These are phyloP conservation scores for Candida takata DNA, from an alignment of 805 yeast species.

Conservation along the genomic window DNA sequence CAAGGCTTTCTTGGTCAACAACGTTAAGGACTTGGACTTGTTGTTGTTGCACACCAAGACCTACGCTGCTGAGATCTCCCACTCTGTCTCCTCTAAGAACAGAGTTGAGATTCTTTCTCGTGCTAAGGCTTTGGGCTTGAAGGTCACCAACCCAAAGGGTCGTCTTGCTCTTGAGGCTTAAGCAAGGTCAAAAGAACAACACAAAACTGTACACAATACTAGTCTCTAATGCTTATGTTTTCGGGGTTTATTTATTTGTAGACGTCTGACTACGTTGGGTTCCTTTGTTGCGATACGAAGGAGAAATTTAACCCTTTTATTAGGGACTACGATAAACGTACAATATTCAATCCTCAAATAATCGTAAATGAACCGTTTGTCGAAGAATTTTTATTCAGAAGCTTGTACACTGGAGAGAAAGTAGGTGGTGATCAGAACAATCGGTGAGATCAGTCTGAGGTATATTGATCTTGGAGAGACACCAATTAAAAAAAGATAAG, in stretches of 20 bases:
- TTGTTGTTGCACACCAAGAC: constrained; percentile 95
- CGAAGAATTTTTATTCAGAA: too few species aligned
- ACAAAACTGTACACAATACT: constrained; percentile 17
- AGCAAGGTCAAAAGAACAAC: constrained; percentile 17
- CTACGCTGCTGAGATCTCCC: constrained; percentile 99
- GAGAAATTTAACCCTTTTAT: not conserved
- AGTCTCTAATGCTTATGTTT: constrained; percentile 21
- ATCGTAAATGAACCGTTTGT: too few species aligned
- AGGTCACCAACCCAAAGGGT: constrained; percentile 99
- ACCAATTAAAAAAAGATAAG: too few species aligned
- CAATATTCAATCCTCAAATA: too few species aligned
- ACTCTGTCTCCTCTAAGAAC: constrained; percentile 97
- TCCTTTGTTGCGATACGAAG: too few species aligned
- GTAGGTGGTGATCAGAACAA: too few species aligned
- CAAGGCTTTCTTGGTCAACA: constrained; percentile 92
- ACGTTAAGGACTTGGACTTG: constrained; percentile 89
- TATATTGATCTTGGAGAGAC: too few species aligned
- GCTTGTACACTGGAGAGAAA: too few species aligned
- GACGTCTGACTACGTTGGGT: too few species aligned
- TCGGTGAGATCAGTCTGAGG: too few species aligned
- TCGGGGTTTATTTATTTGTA: constrained; percentile 9
- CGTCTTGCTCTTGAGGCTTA: constrained; percentile 97
- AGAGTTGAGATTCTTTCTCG: constrained; percentile 92
- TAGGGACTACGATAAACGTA: too few species aligned
- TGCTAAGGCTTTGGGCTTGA: constrained; percentile 97